These are phyloP conservation scores for Colletotrichum sp. DNA, from an alignment of 2,329 filamentous ascomycete species.

Conservation along the genomic window DNA sequence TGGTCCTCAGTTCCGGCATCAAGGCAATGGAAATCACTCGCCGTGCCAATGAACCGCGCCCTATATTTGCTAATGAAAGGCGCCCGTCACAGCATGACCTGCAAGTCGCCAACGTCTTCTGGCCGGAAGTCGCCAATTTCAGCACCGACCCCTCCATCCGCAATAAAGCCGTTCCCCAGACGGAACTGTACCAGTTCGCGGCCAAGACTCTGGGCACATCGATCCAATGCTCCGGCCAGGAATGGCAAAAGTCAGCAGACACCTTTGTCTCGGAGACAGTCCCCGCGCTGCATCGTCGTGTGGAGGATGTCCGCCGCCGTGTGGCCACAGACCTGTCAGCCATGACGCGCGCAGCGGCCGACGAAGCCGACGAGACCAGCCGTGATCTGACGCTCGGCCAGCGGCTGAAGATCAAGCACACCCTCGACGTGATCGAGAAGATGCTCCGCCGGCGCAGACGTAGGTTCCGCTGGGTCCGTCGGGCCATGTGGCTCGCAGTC, in stretches of 20 bases:
- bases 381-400: constrained; percentile 78
- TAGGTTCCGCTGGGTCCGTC: constrained; percentile 74
- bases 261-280: constrained; percentile 63
- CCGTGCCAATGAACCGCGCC: constrained; percentile 58
- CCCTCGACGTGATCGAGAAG: constrained; percentile 80
- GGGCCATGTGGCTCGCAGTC: constrained; percentile 79
- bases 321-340: constrained; percentile 60
- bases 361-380: constrained; percentile 80
- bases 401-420: constrained; percentile 79
- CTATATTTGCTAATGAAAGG: background rate
- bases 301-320: constrained; percentile 51
- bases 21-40: constrained; percentile 83
- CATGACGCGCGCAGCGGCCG: constrained; percentile 70
- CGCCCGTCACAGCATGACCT: constrained; percentile 27
- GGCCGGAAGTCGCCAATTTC: constrained; percentile 50
- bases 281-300: constrained; percentile 53
- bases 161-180: constrained; percentile 41
- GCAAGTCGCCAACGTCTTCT: constrained; percentile 35
- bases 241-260: constrained; percentile 66
- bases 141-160: constrained; percentile 37
- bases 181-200: constrained; percentile 55
- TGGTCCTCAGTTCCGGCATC: constrained; percentile 85
- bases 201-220: constrained; percentile 55
- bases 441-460: constrained; percentile 73
- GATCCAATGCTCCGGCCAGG: constrained; percentile 51